Evolutionary conservation across 805 yeast species (phyloP).

Genomic region (Kazachstania kunashirensis): DNA sequence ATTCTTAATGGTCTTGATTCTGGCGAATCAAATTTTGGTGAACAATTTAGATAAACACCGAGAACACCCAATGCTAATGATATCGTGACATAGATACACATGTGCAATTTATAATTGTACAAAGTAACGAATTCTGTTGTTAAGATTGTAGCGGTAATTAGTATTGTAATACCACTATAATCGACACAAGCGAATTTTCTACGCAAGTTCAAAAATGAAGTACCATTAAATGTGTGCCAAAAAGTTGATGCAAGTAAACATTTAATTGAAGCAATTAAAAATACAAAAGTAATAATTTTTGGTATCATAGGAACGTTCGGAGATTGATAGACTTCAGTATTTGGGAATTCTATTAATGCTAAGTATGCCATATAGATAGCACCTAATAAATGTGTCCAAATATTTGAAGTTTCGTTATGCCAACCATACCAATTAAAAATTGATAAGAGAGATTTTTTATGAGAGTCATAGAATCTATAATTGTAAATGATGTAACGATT

Average conservation of each 20-base stretch:
- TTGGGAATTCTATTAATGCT: constrained; percentile 53
- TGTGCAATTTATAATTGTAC: constrained; percentile 26
- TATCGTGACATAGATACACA: constrained; percentile 41
- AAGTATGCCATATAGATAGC: constrained; percentile 48
- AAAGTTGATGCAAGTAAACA: constrained; percentile 71
- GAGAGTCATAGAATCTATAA: constrained; percentile 68
- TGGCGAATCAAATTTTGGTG: constrained; percentile 83
- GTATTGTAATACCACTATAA: constrained; percentile 84
- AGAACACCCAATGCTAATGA: constrained; percentile 57
- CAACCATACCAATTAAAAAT: constrained; percentile 38
- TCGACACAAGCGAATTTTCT: constrained; percentile 84
- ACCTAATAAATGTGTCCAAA: constrained; percentile 86
- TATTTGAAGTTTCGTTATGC: constrained; percentile 87
- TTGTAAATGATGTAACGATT: constrained; percentile 78
- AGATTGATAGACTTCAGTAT: constrained; percentile 39
- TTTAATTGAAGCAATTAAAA: constrained; percentile 60
- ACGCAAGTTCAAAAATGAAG: constrained; percentile 52
- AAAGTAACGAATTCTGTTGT: constrained; percentile 78
- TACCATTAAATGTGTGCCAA: constrained; percentile 89
- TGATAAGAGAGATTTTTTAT: constrained; percentile 48
- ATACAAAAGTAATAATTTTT: constrained; percentile 44
- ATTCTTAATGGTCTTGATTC: constrained; percentile 75
- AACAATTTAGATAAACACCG: constrained; percentile 81
- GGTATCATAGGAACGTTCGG: constrained; percentile 34
- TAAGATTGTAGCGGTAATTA: constrained; percentile 81